Base-by-base conservation (phyloP, 257 asterid genomes). In the Ehretia macrophylla region DNA sequence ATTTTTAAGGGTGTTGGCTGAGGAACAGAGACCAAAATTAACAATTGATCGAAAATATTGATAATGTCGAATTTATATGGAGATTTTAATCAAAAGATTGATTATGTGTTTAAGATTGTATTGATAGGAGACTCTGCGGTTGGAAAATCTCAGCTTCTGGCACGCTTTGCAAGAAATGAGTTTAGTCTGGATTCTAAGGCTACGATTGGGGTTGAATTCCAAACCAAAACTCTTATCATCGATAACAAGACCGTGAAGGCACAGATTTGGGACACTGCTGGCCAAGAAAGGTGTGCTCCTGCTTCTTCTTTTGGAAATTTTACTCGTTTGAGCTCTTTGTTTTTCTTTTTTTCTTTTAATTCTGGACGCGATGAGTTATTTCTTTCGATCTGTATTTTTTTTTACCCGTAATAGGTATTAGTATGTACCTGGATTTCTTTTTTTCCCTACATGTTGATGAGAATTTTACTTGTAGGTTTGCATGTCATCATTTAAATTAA, bases 261-360 rank as follows among this genome's bases (percentile, higher is more conserved):
- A 10, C 97, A 89, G 76, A 89, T 88, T 77, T 88, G 97, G 95
- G 97, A 88, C 62, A 88, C 97, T 62, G 97, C 97, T n/a, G 97
- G 97, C 35, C 95, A 89, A 72, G 97, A 89, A 68, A 83, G 97
- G 97, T 84, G 42, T 57, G 59, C 64, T 62, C n/a, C n/a, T n/a
- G n/a, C n/a, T n/a, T n/a, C n/a, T n/a, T n/a, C n/a, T n/a, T n/a
- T n/a, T n/a, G n/a, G n/a, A n/a, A n/a, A n/a, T n/a, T n/a, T 49
- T n/a, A 2, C 10, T 12, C 4, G 44, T 51, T 14, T 22, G 17
- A 39, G 17, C 55, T 23, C 64, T 8, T n/a, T n/a, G n/a, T n/a
- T n/a, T n/a, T 35, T 40, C 44, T 21, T 37, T 10, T 8, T 57
- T 27, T n/a, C 8, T 27, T 51, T 11, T 10, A 23, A 46, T 57